Percentiles rank a stretch among this genome's conserved stretches.
Evolutionary conservation across 345 rosid genomes (phyloP).

Genomic region (Populus euphratica): DNA sequence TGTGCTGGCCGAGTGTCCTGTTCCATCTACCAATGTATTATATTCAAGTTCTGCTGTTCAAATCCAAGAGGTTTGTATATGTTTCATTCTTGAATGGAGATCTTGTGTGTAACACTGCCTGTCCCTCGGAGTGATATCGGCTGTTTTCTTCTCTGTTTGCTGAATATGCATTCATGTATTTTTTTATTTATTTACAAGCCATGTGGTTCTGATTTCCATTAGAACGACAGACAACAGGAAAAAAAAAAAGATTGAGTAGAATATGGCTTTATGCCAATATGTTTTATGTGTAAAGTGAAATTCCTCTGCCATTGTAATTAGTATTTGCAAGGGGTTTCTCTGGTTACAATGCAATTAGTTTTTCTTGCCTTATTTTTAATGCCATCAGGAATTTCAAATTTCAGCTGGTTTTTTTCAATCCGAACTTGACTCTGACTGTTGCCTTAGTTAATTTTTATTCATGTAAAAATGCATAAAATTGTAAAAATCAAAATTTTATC

Average conservation of each 20-base stretch:
- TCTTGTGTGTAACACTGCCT: background rate
- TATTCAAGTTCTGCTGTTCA: conserved; percentile 74
- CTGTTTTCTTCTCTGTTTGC: background rate
- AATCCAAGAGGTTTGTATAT: conserved; percentile 63
- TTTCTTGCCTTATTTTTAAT: too few relatives aligned
- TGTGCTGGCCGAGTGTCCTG: conserved; percentile 75
- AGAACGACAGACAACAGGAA: background rate
- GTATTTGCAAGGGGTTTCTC: too few relatives aligned
- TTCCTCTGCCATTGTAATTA: background rate
- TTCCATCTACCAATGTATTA: conserved; percentile 57
- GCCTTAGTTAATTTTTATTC: too few relatives aligned
- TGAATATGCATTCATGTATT: background rate
- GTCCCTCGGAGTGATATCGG: background rate
- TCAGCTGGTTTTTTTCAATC: too few relatives aligned
- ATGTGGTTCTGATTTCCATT: background rate
- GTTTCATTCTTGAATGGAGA: background rate
- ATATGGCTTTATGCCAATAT: background rate
- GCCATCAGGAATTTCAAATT: too few relatives aligned
- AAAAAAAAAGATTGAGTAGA: background rate
- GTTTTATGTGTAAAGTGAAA: background rate
- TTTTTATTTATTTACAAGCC: background rate
- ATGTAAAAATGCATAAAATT: too few relatives aligned
- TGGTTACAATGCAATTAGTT: too few relatives aligned
- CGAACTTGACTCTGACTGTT: too few relatives aligned
- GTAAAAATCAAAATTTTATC: too few relatives aligned